Conservation (phyloP, 2,329 filamentous ascomycete genomes). For the Plenodomus biglobosus region DNA sequence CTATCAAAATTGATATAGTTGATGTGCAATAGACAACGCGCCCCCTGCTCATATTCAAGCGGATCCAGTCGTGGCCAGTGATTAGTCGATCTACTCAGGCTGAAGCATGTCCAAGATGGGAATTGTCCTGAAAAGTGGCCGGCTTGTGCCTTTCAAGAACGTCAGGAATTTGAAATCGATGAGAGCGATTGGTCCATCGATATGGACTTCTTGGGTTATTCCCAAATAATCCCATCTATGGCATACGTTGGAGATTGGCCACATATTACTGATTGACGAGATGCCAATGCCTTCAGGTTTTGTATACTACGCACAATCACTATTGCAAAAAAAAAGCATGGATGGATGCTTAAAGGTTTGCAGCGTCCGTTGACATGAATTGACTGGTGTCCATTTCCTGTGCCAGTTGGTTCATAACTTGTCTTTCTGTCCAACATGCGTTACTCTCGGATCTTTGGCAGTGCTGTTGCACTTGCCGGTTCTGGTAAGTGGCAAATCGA, state of each 20-base stretch:
- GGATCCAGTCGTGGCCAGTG: constrained; percentile 19
- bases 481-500: constrained; percentile 18
- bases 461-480: constrained; percentile 31
- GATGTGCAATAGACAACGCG: constrained; percentile 15
- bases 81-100: constrained; percentile 21
- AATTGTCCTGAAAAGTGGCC: constrained; percentile 12
- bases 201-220: constrained; percentile 10
- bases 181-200: constrained; percentile 26
- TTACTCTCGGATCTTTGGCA: constrained; percentile 28
- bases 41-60: constrained; percentile 9
- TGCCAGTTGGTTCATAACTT: neutral
- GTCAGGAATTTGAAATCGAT: constrained; percentile 21
- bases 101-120: constrained; percentile 28
- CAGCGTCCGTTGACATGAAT: neutral
- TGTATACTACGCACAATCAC: neutral
- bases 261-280: constrained; percentile 21
- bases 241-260: constrained; percentile 24
- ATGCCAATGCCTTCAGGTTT: neutral
- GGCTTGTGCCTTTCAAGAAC: constrained; percentile 17
- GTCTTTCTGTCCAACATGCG: constrained; percentile 21
- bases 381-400: neutral
- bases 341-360: neutral
- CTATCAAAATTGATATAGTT: constrained; percentile 30
- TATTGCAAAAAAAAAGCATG: neutral
- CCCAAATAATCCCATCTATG: constrained; percentile 28